Evolutionary conservation across 495 filamentous ascomycete genomes (phyloP), one percentile per base, ranked within the genome.

Genomic region (Hyaloscypha bicolor): DNA sequence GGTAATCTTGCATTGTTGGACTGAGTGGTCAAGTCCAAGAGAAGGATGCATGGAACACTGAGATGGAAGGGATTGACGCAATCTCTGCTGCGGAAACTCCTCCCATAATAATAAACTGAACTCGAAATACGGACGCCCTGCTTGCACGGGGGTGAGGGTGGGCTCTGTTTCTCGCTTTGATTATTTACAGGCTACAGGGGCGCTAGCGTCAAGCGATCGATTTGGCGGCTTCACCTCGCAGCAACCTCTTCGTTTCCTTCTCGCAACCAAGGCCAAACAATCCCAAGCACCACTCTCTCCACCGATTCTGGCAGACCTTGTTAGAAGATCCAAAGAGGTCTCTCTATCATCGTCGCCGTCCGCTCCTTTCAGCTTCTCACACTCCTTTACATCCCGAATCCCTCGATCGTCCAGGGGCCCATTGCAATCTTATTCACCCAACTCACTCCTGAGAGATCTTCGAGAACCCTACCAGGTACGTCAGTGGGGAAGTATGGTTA

Each of bases 281-380:
- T 29, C n/a, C 14, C 56, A 25, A 32, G 16, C 30, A 59, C n/a
- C 8, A 48, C 4, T 55, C 14, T 33, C n/a, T 1, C 25, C 25
- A 25, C 25, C 25, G 25, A 25, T 25, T 25, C 39, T 58, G 55
- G 37, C 33, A 51, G 21, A 25, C 25, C 25, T 25, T 25, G 25
- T 25, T 25, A 37, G 45, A 45, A 51, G 56, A 42, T 39, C 21
- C 56, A 42, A 57, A 22, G 52, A 59, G 52, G 59, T 68, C 19
- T 63, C 35, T 63, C 52, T 61, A 52, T 65, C 55, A 65, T 61
- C 33, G 69, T 37, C 35, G 59, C 65, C 51, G 69, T 71, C 69
- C 69, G 33, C 48, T 71, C 69, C 53, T 68, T 71, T 19, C 4
- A 48, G 9, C 16, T 48, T 55, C 42, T 61, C 31, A 64, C 62